Evolutionary conservation across 345 rosid genomes (phyloP).

Genomic region (Odontarrhena argentea): DNA sequence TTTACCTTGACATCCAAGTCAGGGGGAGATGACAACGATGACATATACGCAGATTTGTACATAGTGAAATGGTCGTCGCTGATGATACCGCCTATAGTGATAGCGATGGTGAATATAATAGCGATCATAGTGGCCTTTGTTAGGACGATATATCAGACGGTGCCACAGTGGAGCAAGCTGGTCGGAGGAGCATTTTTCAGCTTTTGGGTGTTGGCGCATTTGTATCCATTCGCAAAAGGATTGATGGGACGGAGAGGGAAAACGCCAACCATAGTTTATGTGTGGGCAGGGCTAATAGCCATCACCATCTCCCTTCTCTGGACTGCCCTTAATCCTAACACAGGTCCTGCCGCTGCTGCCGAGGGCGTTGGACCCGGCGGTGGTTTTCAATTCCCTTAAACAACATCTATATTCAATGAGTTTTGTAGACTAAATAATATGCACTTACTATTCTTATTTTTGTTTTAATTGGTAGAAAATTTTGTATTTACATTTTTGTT

Average conservation of each 20-base stretch:
- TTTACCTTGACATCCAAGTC: conserved; percentile 89
- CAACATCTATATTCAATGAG: background rate
- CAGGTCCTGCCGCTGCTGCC: conserved; percentile 18
- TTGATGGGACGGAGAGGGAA: conserved; percentile 92
- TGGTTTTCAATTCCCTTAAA: conserved; percentile 66
- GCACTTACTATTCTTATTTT: background rate
- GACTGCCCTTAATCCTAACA: conserved; percentile 70
- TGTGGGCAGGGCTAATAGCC: conserved; percentile 93
- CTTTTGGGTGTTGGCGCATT: conserved; percentile 92
- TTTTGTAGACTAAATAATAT: conserved; percentile 31
- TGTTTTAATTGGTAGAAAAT: background rate
- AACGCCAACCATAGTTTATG: conserved; percentile 90
- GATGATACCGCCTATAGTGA: conserved; percentile 89
- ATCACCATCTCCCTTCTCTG: conserved; percentile 80
- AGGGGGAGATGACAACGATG: conserved; percentile 70
- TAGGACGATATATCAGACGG: conserved; percentile 66
- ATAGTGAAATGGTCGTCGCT: conserved; percentile 85
- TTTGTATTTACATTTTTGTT: conserved; percentile 10
- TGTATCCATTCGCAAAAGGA: conserved; percentile 95
- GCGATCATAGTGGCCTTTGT: conserved; percentile 70
- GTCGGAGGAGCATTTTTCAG: conserved; percentile 92
- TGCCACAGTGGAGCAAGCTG: conserved; percentile 81
- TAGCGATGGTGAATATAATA: conserved; percentile 84
- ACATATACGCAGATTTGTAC: conserved; percentile 77
- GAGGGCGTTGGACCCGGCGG: conserved; percentile 42